Percentiles rank a stretch among this genome's conserved stretches.
phyloP scores from a whole-genome alignment of 768 basidiomycete genomes.

The Mycena maculata region DNA sequence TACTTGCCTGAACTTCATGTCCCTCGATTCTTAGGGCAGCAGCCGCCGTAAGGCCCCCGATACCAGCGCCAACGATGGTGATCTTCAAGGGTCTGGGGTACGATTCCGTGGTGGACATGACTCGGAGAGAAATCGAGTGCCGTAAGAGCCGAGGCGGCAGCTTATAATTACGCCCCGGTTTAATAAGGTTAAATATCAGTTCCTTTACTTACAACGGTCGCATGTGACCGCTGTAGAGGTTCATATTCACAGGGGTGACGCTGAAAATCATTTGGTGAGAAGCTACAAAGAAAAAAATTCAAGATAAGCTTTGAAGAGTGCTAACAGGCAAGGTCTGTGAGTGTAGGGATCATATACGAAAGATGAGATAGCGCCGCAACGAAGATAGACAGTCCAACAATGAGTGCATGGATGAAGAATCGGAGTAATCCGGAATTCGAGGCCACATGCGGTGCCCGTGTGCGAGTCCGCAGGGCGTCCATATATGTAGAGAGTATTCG shows the following conservation, averaged over 20 bases:
- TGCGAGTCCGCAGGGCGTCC: background rate
- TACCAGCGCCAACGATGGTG: background rate
- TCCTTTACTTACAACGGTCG: too few species aligned
- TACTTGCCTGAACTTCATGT: background rate
- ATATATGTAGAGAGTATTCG: background rate
- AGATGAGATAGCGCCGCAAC: background rate
- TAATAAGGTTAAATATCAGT: too few species aligned
- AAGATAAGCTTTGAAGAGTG: too few species aligned
- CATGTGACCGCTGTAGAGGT: too few species aligned
- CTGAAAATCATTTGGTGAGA: too few species aligned
- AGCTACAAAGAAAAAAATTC: background rate
- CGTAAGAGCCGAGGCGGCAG: too few species aligned
- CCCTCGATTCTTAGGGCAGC: slow-evolving; percentile 1
- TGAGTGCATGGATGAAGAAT: background rate
- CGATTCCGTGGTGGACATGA: background rate
- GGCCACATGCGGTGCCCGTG: background rate
- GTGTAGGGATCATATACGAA: background rate
- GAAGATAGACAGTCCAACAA: background rate
- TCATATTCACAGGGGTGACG: too few species aligned
- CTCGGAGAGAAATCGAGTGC: background rate
- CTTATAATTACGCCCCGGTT: too few species aligned
- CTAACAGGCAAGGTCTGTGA: background rate
- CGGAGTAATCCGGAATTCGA: background rate
- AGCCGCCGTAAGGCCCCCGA: background rate
- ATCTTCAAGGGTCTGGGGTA: background rate